phyloP scores from a whole-genome alignment of 371 early-diverging fungal genomes.

The Mortierella sp. region DNA sequence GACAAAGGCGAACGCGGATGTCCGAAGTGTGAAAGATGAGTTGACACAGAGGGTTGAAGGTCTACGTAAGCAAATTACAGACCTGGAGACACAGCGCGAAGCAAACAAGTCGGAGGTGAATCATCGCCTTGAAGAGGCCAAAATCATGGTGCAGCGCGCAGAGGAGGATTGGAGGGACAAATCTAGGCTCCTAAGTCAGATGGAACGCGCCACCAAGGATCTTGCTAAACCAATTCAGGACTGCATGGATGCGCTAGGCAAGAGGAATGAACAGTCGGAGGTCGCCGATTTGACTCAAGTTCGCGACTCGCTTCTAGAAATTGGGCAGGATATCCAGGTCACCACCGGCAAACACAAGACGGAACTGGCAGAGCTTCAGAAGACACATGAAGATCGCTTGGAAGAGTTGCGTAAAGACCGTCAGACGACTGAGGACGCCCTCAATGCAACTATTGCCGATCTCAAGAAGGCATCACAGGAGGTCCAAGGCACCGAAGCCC shows the following conservation, averaged over 20 bases:
- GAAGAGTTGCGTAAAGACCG: conserved; percentile 22
- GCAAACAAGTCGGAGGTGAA: conserved; percentile 57
- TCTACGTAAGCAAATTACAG: conserved; percentile 34
- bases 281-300: conserved; percentile 20
- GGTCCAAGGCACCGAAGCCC: too few relatives aligned
- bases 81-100: conserved; percentile 44
- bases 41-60: conserved; percentile 24
- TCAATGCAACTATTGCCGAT: conserved; percentile 27
- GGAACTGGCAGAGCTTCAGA: conserved; percentile 1
- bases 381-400: not conserved
- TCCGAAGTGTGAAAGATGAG: conserved; percentile 17
- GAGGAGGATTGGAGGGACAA: conserved; percentile 63
- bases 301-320: conserved; percentile 14
- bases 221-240: conserved; percentile 28
- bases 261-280: conserved; percentile 2
- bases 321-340: conserved; percentile 15
- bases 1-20: conserved; percentile 9
- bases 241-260: conserved; percentile 17
- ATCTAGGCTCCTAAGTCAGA: conserved; percentile 33
- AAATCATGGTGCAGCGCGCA: conserved; percentile 63
- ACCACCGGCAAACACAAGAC: conserved; percentile 12
- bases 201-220: conserved; percentile 25
- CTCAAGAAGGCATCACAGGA: conserved; percentile 22
- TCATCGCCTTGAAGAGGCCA: conserved; percentile 56
- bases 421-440: conserved; percentile 12